Evolutionary conservation across 371 early-diverging fungal genomes (phyloP).

Genomic region (Entomophthora muscae): DNA sequence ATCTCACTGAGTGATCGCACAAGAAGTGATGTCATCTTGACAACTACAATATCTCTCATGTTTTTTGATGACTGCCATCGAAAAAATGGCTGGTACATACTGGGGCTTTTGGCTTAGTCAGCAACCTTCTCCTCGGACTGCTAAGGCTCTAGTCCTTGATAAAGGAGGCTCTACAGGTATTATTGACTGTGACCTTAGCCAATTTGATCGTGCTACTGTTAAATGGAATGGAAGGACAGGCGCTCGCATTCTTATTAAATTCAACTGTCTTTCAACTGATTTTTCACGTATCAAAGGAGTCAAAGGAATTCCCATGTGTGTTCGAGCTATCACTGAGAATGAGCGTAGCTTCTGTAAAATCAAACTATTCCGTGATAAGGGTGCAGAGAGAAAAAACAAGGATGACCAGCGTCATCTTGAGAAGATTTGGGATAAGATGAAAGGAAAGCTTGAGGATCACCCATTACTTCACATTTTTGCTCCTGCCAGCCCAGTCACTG

Average conservation of each 20-base stretch:
- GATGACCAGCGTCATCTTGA: constrained; percentile 42
- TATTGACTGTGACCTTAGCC: constrained; percentile 25
- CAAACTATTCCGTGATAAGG: constrained; percentile 59
- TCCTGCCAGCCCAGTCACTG: constrained; percentile 15
- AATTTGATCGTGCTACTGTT: constrained; percentile 57
- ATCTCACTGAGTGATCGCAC: constrained; percentile 27
- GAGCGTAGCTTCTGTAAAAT: constrained; percentile 45
- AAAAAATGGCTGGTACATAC: constrained; percentile 36
- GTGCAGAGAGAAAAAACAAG: constrained; percentile 46
- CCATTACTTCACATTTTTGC: constrained; percentile 15
- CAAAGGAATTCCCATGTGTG: constrained; percentile 61
- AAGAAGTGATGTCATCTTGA: constrained; percentile 22
- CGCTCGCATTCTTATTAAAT: constrained; percentile 47
- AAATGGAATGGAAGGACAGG: constrained; percentile 51
- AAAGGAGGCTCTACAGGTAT: constrained; percentile 26
- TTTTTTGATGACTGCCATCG: constrained; percentile 65
- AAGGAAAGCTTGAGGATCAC: constrained; percentile 18
- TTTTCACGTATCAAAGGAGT: constrained; percentile 71
- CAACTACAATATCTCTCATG: constrained; percentile 38
- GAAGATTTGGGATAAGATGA: constrained; percentile 32
- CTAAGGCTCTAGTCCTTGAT: constrained; percentile 36
- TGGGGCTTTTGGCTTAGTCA: constrained; percentile 65
- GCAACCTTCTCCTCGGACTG: constrained; percentile 35
- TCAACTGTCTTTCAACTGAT: constrained; percentile 66
- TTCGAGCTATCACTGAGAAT: constrained; percentile 12